Evolutionary conservation across 2,329 filamentous ascomycete species (phyloP), one percentile per base, ranked within the genome.

Genomic region (Fusarium proliferatum): DNA sequence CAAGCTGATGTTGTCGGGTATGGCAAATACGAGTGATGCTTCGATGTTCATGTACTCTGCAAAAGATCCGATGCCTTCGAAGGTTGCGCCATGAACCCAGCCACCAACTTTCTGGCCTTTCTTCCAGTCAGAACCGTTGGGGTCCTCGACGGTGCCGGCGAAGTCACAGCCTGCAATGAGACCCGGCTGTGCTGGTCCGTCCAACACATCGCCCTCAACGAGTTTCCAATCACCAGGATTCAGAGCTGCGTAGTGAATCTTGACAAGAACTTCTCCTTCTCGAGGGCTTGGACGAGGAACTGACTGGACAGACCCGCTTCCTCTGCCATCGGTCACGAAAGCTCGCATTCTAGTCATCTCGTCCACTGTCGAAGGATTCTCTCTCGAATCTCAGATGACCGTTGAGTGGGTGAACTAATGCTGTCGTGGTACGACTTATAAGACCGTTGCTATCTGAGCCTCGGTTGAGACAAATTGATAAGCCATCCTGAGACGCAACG

Each of bases 201-300:
- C 38, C 6, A 63, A 10, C 0, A 68, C 57, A 11, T 46, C 38
- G 2, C 65, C 65, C 34, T 69, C n/a, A 2, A 69, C 64, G 1
- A 68, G 48, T 13, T 63, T 68, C 65, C 64, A 68, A 17, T 69
- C 65, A 28, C 48, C 65, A 3, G 65, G 65, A 3, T 68, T 69
- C 2, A 68, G 4, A 7, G 64, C 65, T 9, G 23, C 48, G 8
- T 49, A 69, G 30, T 63, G 33, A 16, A 68, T 21, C 13, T 53
- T 56, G 33, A 68, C 16, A 5, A 68, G 65, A 28, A 68, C 51
- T 4, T 69, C 64, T 0, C 36, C 42, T 16, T 19, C 16, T 5
- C 9, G 5, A 1, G 48, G 38, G 1, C 13, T 33, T n/a, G 65
- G 65, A 13, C 33, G 36, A 12, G 48, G 19, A 5, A 49, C 9